Evolutionary conservation across 768 basidiomycete genomes (phyloP), one percentile per base, ranked within the genome.

Genomic region (Russula abietina): DNA sequence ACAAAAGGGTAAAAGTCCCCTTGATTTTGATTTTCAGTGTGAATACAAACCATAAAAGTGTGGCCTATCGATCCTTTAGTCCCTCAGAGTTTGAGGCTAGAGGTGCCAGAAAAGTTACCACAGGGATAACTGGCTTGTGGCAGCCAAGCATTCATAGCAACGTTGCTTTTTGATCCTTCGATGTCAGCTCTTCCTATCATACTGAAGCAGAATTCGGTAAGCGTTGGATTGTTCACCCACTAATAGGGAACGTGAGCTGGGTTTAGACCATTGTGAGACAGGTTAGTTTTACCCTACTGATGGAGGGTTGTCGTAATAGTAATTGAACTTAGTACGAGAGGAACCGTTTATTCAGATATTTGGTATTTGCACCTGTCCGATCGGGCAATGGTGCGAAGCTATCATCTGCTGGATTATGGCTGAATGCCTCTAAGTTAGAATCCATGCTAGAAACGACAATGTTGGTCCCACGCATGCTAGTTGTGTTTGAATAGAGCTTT

Each of bases 201-300:
- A 84, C 82, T 79, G 81, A 85, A 84, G 83, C 83, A 85, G 82
- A 85, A 85, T 83, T 85, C 81, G 80, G 82, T 84, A 84, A 84
- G 83, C 80, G 81, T 85, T 85, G 84, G 84, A 86, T 85, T 84
- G 83, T 86, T 86, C 84, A 86, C 83, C 84, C 84, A 81, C 79
- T 80, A 84, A 84, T 85, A 85, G 84, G 85, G 83, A 86, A 84
- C 80, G 80, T 84, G 84, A 84, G 83, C 84, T 85, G 83, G 84
- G 83, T 85, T 86, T 86, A 85, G 84, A 85, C 84, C 82, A 80
- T 86, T 81, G 82, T 86, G 84, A 85, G 85, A 87, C 83, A 86
- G 85, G 84, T 86, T 87, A 86, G 84, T 87, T 86, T 86, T 87
- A 86, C 84, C 83, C 84, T 87, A 84, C 83, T 86, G 83, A 85